These are phyloP conservation scores for Iris pallida DNA, from an alignment of 116 monocot genomes.

Conservation along the genomic window DNA sequence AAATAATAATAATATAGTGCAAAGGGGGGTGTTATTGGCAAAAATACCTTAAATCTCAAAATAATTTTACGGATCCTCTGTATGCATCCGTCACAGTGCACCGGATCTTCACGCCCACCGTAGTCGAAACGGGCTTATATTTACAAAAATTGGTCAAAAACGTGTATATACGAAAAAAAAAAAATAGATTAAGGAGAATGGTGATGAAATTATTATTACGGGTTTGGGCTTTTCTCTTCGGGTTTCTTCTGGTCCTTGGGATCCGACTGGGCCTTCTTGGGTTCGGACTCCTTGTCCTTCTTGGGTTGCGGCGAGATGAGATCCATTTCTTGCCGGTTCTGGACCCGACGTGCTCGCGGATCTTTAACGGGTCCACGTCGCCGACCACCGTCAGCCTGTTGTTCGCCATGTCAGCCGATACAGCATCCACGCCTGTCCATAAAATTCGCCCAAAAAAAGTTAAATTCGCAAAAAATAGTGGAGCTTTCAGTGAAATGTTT, in stretches of 20 bases:
- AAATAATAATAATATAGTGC: neutral
- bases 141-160: neutral
- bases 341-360: slow-evolving; percentile 39
- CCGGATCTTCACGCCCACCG: slow-evolving; percentile 53
- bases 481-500: too few relatives aligned
- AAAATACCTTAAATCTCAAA: slow-evolving; percentile 46
- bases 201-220: slow-evolving; percentile 21
- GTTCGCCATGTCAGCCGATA: slow-evolving; percentile 23
- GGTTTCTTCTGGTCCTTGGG: slow-evolving; percentile 22
- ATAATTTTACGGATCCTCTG: slow-evolving; percentile 33
- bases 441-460: neutral
- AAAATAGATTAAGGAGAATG: neutral
- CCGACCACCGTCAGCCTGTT: slow-evolving; percentile 55
- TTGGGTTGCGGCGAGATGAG: slow-evolving; percentile 45
- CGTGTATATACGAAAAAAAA: neutral
- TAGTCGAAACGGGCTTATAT: slow-evolving; percentile 23
- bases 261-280: slow-evolving; percentile 8
- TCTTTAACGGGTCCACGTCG: slow-evolving; percentile 46
- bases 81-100: slow-evolving; percentile 66
- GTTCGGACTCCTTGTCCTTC: slow-evolving; percentile 9
- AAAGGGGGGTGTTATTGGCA: neutral
- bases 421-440: slow-evolving; percentile 41
- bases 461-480: neutral
- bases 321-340: slow-evolving; percentile 45
- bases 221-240: slow-evolving; percentile 47